Percentiles rank a stretch among this genome's conserved stretches.
These are phyloP conservation scores for Kitagawia praeruptora DNA, from an alignment of 129 eudicot species.

Conservation along the genomic window DNA sequence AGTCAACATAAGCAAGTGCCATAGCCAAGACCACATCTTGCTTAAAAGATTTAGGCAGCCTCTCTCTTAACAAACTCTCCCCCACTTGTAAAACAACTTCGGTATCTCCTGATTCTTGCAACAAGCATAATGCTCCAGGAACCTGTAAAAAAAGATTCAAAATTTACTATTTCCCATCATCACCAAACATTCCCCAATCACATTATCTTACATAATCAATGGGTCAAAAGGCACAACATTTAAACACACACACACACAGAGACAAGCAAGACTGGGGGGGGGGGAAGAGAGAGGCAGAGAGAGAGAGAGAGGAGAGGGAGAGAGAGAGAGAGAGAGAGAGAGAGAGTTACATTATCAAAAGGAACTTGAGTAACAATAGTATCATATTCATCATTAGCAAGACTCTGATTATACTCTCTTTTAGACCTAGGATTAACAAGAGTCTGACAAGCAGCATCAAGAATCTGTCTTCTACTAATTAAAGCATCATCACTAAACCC, in stretches of 20 bases:
- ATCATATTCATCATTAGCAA: constrained; percentile 55
- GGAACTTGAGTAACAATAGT: constrained; percentile 78
- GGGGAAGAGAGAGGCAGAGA: too few relatives aligned
- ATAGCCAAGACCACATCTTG: constrained; percentile 92
- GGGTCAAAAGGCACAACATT: neutral
- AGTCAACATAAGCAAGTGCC: constrained; percentile 91
- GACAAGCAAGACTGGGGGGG: too few relatives aligned
- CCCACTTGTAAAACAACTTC: constrained; percentile 82
- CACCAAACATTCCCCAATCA: neutral
- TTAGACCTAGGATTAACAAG: constrained; percentile 52
- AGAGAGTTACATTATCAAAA: constrained; percentile 55
- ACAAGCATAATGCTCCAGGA: constrained; percentile 86
- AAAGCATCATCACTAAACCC: constrained; percentile 83
- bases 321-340: too few relatives aligned
- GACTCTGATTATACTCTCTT: constrained; percentile 76
- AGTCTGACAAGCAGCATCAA: constrained; percentile 83
- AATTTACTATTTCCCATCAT: neutral
- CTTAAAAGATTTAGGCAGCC: constrained; percentile 84
- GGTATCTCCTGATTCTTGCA: constrained; percentile 90
- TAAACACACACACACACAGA: neutral
- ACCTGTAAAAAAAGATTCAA: constrained; percentile 38
- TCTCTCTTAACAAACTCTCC: constrained; percentile 71
- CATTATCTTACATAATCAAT: neutral
- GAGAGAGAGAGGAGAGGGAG: too few relatives aligned
- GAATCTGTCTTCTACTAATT: constrained; percentile 75